A percentile compares a stretch with the other conserved stretches of the same genome.
These are phyloP conservation scores for Kurtzmaniella fragi DNA, from an alignment of 805 yeast genomes.

Conservation along the genomic window DNA sequence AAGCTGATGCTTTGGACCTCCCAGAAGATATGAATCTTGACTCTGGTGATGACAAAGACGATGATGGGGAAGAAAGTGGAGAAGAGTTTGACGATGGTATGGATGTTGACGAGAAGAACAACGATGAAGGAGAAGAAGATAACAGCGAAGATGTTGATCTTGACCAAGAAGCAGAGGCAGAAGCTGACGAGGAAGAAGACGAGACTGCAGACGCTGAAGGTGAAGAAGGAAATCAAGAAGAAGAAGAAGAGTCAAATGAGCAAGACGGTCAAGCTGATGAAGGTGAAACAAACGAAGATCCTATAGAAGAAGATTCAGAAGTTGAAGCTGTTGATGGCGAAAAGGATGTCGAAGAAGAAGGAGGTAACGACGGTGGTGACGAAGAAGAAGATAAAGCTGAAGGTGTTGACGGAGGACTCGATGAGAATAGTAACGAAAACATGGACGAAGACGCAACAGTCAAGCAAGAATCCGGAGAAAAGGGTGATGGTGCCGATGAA, in stretches of 20 bases:
- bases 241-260: constrained; percentile 27
- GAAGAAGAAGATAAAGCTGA: constrained; percentile 36
- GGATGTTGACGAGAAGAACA: constrained; percentile 20
- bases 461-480: constrained; percentile 55
- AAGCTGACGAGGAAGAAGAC: constrained; percentile 25
- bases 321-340: constrained; percentile 15
- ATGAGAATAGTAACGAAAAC: constrained; percentile 38
- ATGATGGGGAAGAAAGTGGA: constrained; percentile 43
- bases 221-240: constrained; percentile 22
- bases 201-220: constrained; percentile 12
- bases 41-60: constrained; percentile 55
- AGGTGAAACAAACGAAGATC: constrained; percentile 27
- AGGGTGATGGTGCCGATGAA: constrained; percentile 58
- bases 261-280: constrained; percentile 24
- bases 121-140: constrained; percentile 22
- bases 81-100: constrained; percentile 21
- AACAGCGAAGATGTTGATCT: constrained; percentile 24
- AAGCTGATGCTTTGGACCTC: constrained; percentile 78
- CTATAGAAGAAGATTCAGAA: constrained; percentile 20
- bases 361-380: constrained; percentile 30
- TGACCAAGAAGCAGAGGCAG: constrained; percentile 28
- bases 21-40: constrained; percentile 93
- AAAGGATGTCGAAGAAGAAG: constrained; percentile 37
- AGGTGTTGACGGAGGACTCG: constrained; percentile 51
- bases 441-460: constrained; percentile 55